These are phyloP conservation scores for Geotrichum siamense DNA, from an alignment of 1,139 yeast species.

Conservation along the genomic window DNA sequence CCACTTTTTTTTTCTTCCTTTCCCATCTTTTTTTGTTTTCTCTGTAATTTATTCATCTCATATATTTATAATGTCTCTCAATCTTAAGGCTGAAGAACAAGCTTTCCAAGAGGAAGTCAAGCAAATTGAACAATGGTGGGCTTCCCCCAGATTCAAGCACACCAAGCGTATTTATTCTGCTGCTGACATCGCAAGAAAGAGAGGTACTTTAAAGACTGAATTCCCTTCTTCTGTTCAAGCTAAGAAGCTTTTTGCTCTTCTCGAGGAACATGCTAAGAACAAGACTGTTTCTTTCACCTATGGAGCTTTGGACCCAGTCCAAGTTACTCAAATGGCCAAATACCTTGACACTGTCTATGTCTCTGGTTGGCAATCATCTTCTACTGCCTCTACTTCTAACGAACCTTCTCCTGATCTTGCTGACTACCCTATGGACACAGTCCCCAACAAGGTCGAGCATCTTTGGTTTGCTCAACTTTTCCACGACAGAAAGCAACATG, in stretches of 20 bases:
- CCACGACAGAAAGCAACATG: conserved; percentile 95
- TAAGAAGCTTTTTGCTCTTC: conserved; percentile 64
- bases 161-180: conserved; percentile 87
- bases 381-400: conserved; percentile 93
- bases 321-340: conserved; percentile 93
- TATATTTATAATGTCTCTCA: conserved; percentile 5
- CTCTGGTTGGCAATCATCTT: conserved; percentile 98
- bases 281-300: conserved; percentile 82
- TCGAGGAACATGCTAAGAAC: conserved; percentile 64
- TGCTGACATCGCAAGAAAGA: conserved; percentile 81
- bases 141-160: conserved; percentile 80
- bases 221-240: conserved; percentile 81
- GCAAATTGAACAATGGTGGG: conserved; percentile 84
- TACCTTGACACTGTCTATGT: conserved; percentile 89
- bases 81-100: conserved; percentile 48
- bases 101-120: conserved; percentile 62
- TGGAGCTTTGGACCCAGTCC: conserved; percentile 96
- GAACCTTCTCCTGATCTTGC: conserved; percentile 98
- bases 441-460: conserved; percentile 96
- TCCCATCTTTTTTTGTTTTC: background rate
- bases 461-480: conserved; percentile 93
- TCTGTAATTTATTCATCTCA: background rate
- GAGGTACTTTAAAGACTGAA: conserved; percentile 62
- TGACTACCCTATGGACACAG: conserved; percentile 97
- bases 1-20: conserved; percentile 3